These are phyloP conservation scores for Podospora bellae-mahoneyi DNA, from an alignment of 495 filamentous ascomycete species.

Conservation along the genomic window DNA sequence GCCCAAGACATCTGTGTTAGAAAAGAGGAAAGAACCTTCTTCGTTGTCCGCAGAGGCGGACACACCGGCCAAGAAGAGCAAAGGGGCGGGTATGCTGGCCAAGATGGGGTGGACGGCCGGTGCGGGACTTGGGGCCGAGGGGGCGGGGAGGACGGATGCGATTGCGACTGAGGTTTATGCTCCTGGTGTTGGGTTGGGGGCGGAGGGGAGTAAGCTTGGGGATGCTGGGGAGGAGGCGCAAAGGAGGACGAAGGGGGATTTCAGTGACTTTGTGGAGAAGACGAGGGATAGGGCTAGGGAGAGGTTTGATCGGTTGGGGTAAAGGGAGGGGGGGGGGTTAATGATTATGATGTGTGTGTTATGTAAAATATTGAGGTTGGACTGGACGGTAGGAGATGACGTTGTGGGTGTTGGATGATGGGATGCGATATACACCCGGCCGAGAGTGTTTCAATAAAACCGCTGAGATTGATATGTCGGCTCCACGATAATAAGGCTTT, in stretches of 20 bases:
- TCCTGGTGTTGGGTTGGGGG: conserved; percentile 80
- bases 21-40: conserved; percentile 31
- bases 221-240: conserved; percentile 79
- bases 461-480: background rate
- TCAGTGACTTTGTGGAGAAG: conserved; percentile 72
- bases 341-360: background rate
- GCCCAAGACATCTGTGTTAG: conserved; percentile 7
- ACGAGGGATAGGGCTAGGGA: conserved; percentile 77
- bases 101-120: conserved; percentile 91
- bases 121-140: conserved; percentile 74
- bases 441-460: background rate
- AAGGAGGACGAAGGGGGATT: conserved; percentile 64
- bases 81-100: conserved; percentile 76
- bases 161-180: conserved; percentile 77
- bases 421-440: background rate
- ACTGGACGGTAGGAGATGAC: background rate
- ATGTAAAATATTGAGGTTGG: background rate
- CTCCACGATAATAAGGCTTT: too few relatives aligned
- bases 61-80: conserved; percentile 54
- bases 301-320: conserved; percentile 61
- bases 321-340: too few relatives aligned
- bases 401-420: background rate
- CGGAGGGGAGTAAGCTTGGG: conserved; percentile 76
- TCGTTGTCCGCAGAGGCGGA: conserved; percentile 14
- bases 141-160: conserved; percentile 71